phyloP scores from a whole-genome alignment of 2,329 filamentous ascomycete species.

The Claviceps monticola region DNA sequence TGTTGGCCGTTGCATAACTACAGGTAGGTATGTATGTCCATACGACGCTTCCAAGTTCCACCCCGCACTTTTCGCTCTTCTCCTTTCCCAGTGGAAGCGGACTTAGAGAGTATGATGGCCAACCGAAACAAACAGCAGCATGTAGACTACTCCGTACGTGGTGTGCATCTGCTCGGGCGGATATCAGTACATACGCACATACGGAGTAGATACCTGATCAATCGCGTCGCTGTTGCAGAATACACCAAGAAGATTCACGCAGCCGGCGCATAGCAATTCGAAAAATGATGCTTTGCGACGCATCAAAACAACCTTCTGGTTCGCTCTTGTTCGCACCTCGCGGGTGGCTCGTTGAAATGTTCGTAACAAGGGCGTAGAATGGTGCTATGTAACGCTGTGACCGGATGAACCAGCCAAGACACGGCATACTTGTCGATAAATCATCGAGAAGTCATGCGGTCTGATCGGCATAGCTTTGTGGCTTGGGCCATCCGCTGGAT shows the following conservation, averaged over 20 bases:
- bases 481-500: no score
- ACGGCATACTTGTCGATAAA: background rate
- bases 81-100: background rate
- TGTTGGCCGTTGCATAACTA: background rate
- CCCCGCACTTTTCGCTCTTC: background rate
- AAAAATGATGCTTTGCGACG: background rate
- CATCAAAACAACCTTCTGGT: background rate
- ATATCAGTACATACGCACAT: no score
- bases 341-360: background rate
- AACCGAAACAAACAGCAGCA: background rate
- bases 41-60: background rate
- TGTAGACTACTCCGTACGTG: background rate
- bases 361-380: background rate
- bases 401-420: background rate
- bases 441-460: background rate
- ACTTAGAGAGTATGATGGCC: background rate
- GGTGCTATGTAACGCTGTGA: background rate
- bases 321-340: background rate
- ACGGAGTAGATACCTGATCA: background rate
- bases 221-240: background rate
- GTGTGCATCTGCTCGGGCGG: no score
- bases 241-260: background rate
- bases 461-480: background rate
- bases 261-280: slow-evolving; percentile 2
- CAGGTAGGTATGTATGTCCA: no score